Percentiles rank a stretch among this genome's conserved stretches.
Evolutionary conservation across 2,329 filamentous ascomycete genomes (phyloP).

Genomic region (Neoarthrinium moseri): DNA sequence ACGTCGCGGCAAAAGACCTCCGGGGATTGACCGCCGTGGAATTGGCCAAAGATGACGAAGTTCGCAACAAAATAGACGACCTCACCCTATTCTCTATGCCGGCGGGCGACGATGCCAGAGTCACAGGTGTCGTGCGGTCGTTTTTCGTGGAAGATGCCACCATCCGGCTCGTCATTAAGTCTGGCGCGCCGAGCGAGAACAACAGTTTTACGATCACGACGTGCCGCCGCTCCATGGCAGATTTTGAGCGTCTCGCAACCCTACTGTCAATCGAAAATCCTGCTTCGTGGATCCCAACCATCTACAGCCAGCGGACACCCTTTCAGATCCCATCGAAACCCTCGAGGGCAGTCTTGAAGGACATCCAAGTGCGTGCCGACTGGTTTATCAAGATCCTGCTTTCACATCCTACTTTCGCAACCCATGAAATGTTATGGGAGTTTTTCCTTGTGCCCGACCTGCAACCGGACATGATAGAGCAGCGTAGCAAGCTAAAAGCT

Average conservation of each 20-base stretch:
- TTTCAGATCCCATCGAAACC: slow-evolving; percentile 94
- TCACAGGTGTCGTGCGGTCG: slow-evolving; percentile 88
- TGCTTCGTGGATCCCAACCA: slow-evolving; percentile 86
- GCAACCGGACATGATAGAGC: slow-evolving; percentile 83
- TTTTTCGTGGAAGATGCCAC: slow-evolving; percentile 98
- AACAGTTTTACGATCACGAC: slow-evolving; percentile 92
- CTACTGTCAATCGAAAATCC: slow-evolving; percentile 87
- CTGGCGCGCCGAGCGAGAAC: slow-evolving; percentile 78
- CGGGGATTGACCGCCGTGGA: slow-evolving; percentile 92
- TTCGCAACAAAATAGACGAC: slow-evolving; percentile 94
- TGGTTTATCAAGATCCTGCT: slow-evolving; percentile 85
- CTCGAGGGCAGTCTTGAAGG: slow-evolving; percentile 80
- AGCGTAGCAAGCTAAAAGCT: slow-evolving; percentile 83
- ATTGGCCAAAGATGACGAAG: slow-evolving; percentile 95
- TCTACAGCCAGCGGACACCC: slow-evolving; percentile 76
- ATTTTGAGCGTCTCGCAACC: slow-evolving; percentile 87
- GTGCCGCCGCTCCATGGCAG: slow-evolving; percentile 79
- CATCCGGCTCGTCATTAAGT: slow-evolving; percentile 90
- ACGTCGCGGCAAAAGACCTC: slow-evolving; percentile 78
- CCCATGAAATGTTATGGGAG: slow-evolving; percentile 97
- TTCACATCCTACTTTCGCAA: slow-evolving; percentile 86
- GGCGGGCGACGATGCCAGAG: slow-evolving; percentile 72
- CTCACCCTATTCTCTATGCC: slow-evolving; percentile 78
- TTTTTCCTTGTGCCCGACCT: slow-evolving; percentile 97
- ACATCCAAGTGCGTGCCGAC: slow-evolving; percentile 84